Evolutionary conservation across 805 yeast genomes (phyloP).

Genomic region (Candida xiaguanensis): DNA sequence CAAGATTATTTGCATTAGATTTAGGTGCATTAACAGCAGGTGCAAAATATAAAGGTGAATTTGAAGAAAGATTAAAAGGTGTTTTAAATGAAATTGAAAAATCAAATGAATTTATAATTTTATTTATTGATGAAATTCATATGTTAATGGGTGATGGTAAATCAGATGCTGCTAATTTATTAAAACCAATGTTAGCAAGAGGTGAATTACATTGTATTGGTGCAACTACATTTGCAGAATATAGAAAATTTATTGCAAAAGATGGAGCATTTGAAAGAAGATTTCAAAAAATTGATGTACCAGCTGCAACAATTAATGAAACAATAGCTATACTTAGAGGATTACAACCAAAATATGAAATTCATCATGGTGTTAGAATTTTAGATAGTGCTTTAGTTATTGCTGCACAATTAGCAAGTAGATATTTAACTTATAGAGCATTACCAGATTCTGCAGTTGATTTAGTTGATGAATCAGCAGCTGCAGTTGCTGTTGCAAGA

Average conservation of each 20-base stretch:
- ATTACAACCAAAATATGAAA: conserved; percentile 89
- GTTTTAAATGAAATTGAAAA: conserved; percentile 91
- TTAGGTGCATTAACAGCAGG: conserved; percentile 97
- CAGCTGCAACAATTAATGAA: conserved; percentile 88
- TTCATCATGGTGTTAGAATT: conserved; percentile 96
- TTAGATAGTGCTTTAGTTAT: conserved; percentile 90
- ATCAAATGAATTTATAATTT: conserved; percentile 76
- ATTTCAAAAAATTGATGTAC: conserved; percentile 95
- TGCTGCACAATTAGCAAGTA: conserved; percentile 91
- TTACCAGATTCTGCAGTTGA: conserved; percentile 97
- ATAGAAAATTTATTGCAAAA: conserved; percentile 86
- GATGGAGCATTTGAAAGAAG: conserved; percentile 99
- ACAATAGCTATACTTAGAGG: conserved; percentile 97
- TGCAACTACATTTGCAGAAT: conserved; percentile 94
- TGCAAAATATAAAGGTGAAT: conserved; percentile 97
- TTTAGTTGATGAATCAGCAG: conserved; percentile 92
- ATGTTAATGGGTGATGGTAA: conserved; percentile 99
- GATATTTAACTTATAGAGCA: conserved; percentile 92
- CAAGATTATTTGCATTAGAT: conserved; percentile 83
- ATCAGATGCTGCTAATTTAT: conserved; percentile 92
- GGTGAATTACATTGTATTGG: conserved; percentile 97
- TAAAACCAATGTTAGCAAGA: conserved; percentile 96
- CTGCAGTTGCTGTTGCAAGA: conserved; percentile 96
- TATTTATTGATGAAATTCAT: conserved; percentile 96
- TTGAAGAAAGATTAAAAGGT: conserved; percentile 96